phyloP scores from a whole-genome alignment of 176 grass and related monocot species.

The Tillandsia fasciculata region DNA sequence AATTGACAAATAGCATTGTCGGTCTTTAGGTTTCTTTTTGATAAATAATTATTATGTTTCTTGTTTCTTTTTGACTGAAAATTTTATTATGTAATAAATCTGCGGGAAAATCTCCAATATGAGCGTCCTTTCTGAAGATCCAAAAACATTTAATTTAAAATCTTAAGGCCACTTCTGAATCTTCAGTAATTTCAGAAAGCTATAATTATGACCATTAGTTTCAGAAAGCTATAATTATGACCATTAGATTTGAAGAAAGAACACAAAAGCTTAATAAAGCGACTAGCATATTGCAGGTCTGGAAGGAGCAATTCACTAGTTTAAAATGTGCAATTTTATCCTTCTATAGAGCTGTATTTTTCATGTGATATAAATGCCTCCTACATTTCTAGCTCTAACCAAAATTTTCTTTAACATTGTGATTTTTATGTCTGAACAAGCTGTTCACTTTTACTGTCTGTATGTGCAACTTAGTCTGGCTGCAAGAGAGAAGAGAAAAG shows the following conservation, averaged over 20 bases:
- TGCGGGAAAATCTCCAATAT: neutral
- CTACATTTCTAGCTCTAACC: neutral
- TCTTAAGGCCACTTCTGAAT: neutral
- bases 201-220: no score
- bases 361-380: neutral
- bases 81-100: neutral
- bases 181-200: neutral
- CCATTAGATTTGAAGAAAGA: neutral
- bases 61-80: no score
- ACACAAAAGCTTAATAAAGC: neutral
- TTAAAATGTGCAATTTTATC: neutral
- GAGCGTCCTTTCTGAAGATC: neutral
- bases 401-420: neutral
- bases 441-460: no score
- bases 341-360: neutral
- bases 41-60: no score
- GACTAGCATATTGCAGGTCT: neutral
- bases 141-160: neutral
- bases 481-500: conserved; percentile 14
- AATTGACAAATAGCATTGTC: no score
- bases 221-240: neutral
- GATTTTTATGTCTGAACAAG: no score
- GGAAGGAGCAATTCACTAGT: neutral
- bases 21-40: no score
- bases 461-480: neutral